Evolutionary conservation across 345 rosid species (phyloP).

Genomic region (Salix suchowensis): DNA sequence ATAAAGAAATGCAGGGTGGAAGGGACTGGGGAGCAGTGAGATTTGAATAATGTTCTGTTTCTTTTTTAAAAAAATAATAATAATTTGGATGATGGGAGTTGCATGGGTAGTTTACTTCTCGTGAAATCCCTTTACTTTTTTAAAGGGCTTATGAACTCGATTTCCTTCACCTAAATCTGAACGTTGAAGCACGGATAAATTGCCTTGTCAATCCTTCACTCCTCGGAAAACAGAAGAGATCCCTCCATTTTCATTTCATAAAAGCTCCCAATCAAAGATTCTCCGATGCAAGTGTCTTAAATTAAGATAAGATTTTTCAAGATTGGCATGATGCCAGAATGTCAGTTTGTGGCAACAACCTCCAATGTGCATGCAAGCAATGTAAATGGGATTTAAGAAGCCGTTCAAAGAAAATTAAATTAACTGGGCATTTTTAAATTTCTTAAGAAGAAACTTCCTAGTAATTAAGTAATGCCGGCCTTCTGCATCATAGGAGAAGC

Average conservation of each 20-base stretch:
- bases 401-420: too few species aligned
- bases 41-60: not conserved
- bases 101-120: constrained; percentile 5
- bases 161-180: not conserved
- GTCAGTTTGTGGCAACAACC: not conserved
- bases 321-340: not conserved
- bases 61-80: not conserved
- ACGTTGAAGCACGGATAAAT: not conserved
- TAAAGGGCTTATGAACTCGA: not conserved
- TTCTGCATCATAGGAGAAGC: too few species aligned
- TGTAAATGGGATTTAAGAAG: not conserved
- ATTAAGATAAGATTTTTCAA: not conserved
- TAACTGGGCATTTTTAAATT: too few species aligned
- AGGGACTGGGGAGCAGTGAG: not conserved
- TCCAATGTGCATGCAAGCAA: not conserved
- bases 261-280: not conserved
- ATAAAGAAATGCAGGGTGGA: not conserved
- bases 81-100: not conserved
- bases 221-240: not conserved
- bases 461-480: too few species aligned
- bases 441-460: too few species aligned
- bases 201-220: not conserved
- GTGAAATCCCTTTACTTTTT: not conserved
- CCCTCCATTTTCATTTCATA: not conserved
- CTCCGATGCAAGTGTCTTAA: not conserved